Percentiles rank a stretch among this genome's conserved stretches.
Evolutionary conservation across 306 rosid genomes (phyloP).

Genomic region (Oxytropis ochrocephala): DNA sequence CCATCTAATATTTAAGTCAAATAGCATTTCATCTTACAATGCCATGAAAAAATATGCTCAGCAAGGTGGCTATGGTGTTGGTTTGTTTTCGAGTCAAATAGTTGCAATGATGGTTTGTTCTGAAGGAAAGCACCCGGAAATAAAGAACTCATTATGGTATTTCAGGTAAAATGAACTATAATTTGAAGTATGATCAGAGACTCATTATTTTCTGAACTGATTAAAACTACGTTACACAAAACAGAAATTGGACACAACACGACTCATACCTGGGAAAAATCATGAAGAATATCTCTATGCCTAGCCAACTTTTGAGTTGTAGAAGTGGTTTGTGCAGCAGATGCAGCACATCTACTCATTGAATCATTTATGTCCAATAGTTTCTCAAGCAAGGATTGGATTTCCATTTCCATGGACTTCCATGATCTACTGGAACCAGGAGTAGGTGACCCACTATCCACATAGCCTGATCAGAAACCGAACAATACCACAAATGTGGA

Average conservation of each 20-base stretch:
- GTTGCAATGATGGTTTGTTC: neutral
- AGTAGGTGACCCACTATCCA: conserved; percentile 74
- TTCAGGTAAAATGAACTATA: no score
- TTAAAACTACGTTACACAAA: neutral
- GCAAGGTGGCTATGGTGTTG: neutral
- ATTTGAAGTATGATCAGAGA: no score
- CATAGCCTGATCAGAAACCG: conserved; percentile 53
- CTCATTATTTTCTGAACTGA: no score
- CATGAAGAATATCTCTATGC: conserved; percentile 95
- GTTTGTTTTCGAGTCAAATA: neutral
- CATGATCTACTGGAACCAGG: conserved; percentile 92
- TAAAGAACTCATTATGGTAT: neutral
- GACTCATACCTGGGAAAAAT: conserved; percentile 67
- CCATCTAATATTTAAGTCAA: neutral
- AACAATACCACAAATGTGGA: neutral
- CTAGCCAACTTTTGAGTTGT: conserved; percentile 89
- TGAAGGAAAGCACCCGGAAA: neutral
- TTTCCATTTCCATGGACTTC: conserved; percentile 99
- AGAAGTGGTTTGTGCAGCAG: conserved; percentile 89
- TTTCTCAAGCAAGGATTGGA: conserved; percentile 90
- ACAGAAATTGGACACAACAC: neutral
- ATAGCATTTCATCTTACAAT: neutral
- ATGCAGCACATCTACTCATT: conserved; percentile 98
- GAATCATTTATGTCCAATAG: conserved; percentile 90
- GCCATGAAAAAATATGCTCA: neutral